phyloP scores from a whole-genome alignment of 148 eudicot species.

The Diospyros kaki region DNA sequence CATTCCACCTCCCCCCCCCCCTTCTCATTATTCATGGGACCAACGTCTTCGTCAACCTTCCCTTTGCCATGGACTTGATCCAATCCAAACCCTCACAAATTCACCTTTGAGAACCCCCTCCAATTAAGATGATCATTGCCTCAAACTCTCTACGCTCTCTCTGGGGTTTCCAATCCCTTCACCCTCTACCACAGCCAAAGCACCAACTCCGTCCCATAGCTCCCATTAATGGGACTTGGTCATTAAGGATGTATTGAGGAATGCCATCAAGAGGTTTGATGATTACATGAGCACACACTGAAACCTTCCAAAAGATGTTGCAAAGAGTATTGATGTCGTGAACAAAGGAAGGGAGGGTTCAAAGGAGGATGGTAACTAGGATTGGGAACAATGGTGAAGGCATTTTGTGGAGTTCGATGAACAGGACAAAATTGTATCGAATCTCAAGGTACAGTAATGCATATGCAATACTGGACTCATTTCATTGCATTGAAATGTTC shows the following conservation, averaged over 20 bases:
- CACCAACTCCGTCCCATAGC: constrained; percentile 19
- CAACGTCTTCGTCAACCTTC: constrained; percentile 48
- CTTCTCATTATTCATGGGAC: constrained; percentile 38
- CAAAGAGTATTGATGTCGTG: constrained; percentile 2
- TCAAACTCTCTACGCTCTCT: constrained; percentile 5
- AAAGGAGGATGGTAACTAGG: constrained; percentile 58
- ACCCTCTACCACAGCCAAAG: constrained; percentile 38
- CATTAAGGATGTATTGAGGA: constrained; percentile 33
- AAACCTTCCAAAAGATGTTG: constrained; percentile 14
- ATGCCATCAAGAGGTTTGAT: constrained; percentile 44
- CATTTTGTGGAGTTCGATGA: constrained; percentile 81
- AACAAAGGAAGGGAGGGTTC: constrained; percentile 18
- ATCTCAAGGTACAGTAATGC: constrained; percentile 52
- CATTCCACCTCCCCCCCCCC: background rate
- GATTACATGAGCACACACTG: constrained; percentile 35
- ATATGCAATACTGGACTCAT: background rate
- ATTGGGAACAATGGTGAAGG: constrained; percentile 82
- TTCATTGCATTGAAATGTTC: background rate
- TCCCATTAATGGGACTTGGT: constrained; percentile 38
- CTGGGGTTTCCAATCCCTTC: constrained; percentile 27
- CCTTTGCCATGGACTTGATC: constrained; percentile 35
- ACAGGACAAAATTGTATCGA: constrained; percentile 54
- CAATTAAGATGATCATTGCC: constrained; percentile 19
- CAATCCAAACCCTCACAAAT: constrained; percentile 31
- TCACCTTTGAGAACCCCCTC: constrained; percentile 29